These are phyloP conservation scores for Penicillium verrucosum DNA, from an alignment of 2,329 filamentous ascomycete genomes.

Conservation along the genomic window DNA sequence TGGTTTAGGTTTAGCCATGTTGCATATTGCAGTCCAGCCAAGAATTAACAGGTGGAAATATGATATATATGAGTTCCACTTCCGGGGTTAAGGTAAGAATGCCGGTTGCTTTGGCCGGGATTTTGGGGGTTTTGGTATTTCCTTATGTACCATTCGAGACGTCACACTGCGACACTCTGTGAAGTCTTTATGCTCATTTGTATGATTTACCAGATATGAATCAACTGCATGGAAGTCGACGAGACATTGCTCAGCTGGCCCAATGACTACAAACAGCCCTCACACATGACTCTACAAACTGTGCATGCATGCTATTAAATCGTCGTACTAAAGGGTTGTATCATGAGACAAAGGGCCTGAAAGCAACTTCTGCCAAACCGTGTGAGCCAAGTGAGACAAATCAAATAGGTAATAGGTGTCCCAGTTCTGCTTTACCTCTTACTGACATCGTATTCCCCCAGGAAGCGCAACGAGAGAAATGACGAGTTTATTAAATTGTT, in stretches of 20 bases:
- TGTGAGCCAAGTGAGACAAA: slow-evolving; percentile 4
- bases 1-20: too few species aligned
- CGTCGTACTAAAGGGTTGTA: not conserved
- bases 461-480: not conserved
- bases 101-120: not conserved
- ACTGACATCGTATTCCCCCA: not conserved
- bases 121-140: not conserved
- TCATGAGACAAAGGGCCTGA: not conserved
- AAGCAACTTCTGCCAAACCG: not conserved
- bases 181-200: not conserved
- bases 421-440: not conserved
- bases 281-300: not conserved
- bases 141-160: not conserved
- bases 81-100: not conserved
- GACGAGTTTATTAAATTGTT: not conserved
- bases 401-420: not conserved
- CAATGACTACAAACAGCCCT: not conserved
- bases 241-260: not conserved
- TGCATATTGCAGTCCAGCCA: not conserved
- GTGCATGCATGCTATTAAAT: not conserved
- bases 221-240: not conserved
- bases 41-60: not conserved
- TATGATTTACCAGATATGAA: not conserved
- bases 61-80: not conserved
- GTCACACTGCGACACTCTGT: not conserved